Base-by-base conservation (phyloP, 306 rosid species). In the Dalbergia cochinchinensis region DNA sequence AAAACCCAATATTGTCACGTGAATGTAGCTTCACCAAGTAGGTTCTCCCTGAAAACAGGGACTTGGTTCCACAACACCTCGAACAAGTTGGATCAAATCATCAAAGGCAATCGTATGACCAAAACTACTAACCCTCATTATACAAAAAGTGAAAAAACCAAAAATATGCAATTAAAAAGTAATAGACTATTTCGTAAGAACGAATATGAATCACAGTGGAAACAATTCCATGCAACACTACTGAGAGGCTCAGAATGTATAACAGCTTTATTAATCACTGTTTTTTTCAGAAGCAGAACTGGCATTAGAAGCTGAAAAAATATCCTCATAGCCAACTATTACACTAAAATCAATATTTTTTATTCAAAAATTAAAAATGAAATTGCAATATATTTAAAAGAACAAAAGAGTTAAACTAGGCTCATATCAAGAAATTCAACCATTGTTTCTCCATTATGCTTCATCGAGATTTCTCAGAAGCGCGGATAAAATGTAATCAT, bases 401-500 rank as follows among this genome's bases (percentile, higher is more conserved):
- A 18, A 18, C 1, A 48, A 20, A 2, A 18, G 0, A 33, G 19
- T 54, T 18, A 66, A 18, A 31, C 0, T 0, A 10, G 90, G 94
- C 94, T 88, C 96, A 91, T 91, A 89, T 91, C 82, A 89, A 93
- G 94, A 91, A 93, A 93, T 91, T 93, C 91, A 91, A 91, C 91
- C 91, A 85, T 76, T 78, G 78, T n/a, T 76, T 60, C 5, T 50
- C 69, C 51, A 5, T 35, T 77, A 8, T 86, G 76, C 92, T 89
- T 89, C 97, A 92, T 78, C 3, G 92, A 85, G 10, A 12, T 12
- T 55, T 19, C 88, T 87, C 90, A 85, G 92, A 84, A 88, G 88
- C 93, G 92, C 94, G 90, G 88, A 83, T 89, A 84, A 83, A 0
- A 9, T 81, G 20, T 74, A 82, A 86, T 87, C 97, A 88, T 50